phyloP scores from a whole-genome alignment of 2,329 filamentous ascomycete species.

The Fusarium torulosum region DNA sequence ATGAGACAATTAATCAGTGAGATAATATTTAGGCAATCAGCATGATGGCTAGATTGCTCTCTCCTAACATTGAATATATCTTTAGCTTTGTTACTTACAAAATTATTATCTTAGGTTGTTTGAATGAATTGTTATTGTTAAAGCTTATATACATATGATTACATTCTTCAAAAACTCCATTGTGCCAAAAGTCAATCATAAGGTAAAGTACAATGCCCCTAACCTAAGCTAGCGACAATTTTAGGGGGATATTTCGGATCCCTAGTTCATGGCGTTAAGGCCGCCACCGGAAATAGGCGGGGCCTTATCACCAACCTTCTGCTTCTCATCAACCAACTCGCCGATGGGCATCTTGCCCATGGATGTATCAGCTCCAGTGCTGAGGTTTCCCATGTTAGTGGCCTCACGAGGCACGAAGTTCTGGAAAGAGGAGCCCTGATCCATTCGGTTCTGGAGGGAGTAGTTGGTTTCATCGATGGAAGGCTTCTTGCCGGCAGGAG shows the following conservation, averaged over 20 bases:
- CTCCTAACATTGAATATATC: too few species aligned
- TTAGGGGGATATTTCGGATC: not conserved
- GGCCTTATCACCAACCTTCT: not conserved
- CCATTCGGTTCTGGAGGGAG: constrained; percentile 17
- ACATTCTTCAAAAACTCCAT: not conserved
- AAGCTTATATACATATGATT: not conserved
- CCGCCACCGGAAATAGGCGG: constrained; percentile 15
- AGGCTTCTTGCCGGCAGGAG: not conserved
- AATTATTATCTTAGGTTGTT: too few species aligned
- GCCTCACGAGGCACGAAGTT: constrained; percentile 5
- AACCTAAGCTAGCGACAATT: too few species aligned
- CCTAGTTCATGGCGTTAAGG: constrained; percentile 13
- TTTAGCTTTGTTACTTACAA: too few species aligned
- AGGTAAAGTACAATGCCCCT: not conserved
- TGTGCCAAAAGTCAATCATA: not conserved
- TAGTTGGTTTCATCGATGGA: constrained; percentile 22
- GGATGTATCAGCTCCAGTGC: accelerated
- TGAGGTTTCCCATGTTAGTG: constrained; percentile 9
- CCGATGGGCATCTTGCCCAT: constrained; percentile 12
- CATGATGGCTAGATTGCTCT: too few species aligned
- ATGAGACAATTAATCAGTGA: too few species aligned
- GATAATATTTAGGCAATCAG: too few species aligned
- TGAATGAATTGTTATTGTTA: not conserved
- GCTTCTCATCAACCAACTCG: constrained; percentile 5
- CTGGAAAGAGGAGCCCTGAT: not conserved